Conservation (phyloP, 352 stramenopile genomes). For the Thalassiosira oceanica region DNA sequence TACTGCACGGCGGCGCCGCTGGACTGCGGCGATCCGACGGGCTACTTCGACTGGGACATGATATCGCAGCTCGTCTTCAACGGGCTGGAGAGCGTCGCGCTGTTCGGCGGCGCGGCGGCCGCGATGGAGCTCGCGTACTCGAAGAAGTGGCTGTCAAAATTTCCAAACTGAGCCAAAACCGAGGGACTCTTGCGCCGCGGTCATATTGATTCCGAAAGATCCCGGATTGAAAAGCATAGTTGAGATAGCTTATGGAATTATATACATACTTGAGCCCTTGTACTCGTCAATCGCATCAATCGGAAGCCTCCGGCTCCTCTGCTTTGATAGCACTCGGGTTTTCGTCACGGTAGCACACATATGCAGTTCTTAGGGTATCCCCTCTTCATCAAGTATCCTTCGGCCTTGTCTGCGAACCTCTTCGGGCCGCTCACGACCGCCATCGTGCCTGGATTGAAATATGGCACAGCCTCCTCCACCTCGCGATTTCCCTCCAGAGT, state of each 20-base stretch:
- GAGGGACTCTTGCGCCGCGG: no score
- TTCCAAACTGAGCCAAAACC: conserved; percentile 49
- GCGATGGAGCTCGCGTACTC: conserved; percentile 64
- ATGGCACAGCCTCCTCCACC: conserved; percentile 53
- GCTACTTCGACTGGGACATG: conserved; percentile 75
- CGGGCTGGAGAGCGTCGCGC: conserved; percentile 55
- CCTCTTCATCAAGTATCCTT: conserved; percentile 52
- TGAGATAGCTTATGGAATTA: no score
- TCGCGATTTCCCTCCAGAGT: conserved; percentile 56
- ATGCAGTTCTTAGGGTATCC: conserved; percentile 75
- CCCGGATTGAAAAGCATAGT: no score
- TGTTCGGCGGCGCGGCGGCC: conserved; percentile 61
- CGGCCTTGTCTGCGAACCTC: conserved; percentile 55
- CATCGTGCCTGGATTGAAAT: conserved; percentile 69
- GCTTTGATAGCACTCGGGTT: no score
- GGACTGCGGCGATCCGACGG: conserved; percentile 63
- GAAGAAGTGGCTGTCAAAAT: conserved; percentile 53
- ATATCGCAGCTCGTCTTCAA: conserved; percentile 54
- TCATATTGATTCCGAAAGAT: no score
- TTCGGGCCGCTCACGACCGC: conserved; percentile 60
- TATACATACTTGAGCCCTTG: no score
- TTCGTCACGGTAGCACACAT: conserved; percentile 58
- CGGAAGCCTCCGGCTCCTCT: no score
- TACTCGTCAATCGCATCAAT: no score
- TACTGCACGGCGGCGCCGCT: conserved; percentile 64